A percentile compares a stretch with the other conserved stretches of the same genome.
Conservation (phyloP, 2,329 filamentous ascomycete species). For the Colletotrichum phormii region DNA sequence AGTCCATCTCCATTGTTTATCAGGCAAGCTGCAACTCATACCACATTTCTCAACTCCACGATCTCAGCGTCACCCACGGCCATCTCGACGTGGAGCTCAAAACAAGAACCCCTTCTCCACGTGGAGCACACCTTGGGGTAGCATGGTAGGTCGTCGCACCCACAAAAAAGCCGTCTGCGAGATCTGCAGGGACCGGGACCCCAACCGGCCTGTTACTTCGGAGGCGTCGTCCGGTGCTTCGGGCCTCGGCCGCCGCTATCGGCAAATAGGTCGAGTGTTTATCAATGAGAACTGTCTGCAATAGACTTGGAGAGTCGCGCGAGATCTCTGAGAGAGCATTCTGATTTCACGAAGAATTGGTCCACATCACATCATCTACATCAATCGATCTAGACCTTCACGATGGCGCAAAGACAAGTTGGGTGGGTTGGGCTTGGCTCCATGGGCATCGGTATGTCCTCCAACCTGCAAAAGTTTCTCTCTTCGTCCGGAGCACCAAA, state of each 20-base stretch:
- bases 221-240: conserved; percentile 15
- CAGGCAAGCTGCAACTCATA: background rate
- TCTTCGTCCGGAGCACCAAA: conserved; percentile 65
- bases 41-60: conserved; percentile 3
- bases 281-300: background rate
- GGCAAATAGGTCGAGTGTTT: background rate
- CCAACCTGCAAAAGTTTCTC: conserved; percentile 58
- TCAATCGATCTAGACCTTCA: background rate
- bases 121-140: conserved; percentile 27
- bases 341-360: background rate
- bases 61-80: background rate
- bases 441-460: conserved; percentile 53
- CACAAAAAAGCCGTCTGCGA: conserved; percentile 5
- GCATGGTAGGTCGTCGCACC: background rate
- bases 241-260: conserved; percentile 15
- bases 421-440: conserved; percentile 50
- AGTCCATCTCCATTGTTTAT: background rate
- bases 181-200: conserved; percentile 23
- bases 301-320: background rate
- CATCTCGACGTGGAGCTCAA: conserved; percentile 24
- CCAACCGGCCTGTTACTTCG: background rate
- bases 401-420: conserved; percentile 15
- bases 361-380: background rate
- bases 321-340: no score
- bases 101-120: conserved; percentile 4